Evolutionary conservation across 1,139 yeast genomes (phyloP).

Genomic region (Saccharomyces hybrid): DNA sequence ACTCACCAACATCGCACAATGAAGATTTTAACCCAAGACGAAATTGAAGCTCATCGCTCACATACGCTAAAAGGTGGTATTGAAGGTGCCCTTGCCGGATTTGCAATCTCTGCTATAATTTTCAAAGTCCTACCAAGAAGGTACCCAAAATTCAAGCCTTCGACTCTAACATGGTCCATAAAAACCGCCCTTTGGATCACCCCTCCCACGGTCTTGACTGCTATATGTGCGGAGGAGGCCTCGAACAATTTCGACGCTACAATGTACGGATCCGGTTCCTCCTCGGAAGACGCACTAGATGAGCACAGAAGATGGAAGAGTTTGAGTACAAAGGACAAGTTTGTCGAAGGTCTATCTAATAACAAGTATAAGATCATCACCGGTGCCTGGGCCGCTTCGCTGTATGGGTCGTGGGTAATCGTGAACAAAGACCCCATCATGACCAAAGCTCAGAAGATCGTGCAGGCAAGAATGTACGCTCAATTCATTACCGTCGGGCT

Average conservation of each 20-base stretch:
- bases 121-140: conserved; percentile 37
- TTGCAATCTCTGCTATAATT: conserved; percentile 44
- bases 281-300: conserved; percentile 37
- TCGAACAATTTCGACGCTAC: conserved; percentile 48
- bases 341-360: conserved; percentile 40
- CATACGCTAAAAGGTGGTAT: conserved; percentile 53
- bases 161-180: conserved; percentile 42
- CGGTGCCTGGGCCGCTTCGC: conserved; percentile 77
- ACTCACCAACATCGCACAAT: conserved; percentile 29
- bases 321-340: conserved; percentile 40
- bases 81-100: conserved; percentile 54
- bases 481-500: conserved; percentile 69
- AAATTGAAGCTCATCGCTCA: conserved; percentile 53
- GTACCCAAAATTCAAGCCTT: conserved; percentile 37
- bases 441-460: conserved; percentile 77
- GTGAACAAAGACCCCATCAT: conserved; percentile 72
- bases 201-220: conserved; percentile 51
- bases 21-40: conserved; percentile 64
- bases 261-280: conserved; percentile 35
- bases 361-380: conserved; percentile 72
- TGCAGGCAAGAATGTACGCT: conserved; percentile 92
- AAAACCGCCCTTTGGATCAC: conserved; percentile 50
- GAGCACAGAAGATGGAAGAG: conserved; percentile 47
- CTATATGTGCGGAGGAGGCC: conserved; percentile 52
- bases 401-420: conserved; percentile 74